Evolutionary conservation across 371 early-diverging fungal genomes (phyloP).

Genomic region (Actinomortierella ambigua): DNA sequence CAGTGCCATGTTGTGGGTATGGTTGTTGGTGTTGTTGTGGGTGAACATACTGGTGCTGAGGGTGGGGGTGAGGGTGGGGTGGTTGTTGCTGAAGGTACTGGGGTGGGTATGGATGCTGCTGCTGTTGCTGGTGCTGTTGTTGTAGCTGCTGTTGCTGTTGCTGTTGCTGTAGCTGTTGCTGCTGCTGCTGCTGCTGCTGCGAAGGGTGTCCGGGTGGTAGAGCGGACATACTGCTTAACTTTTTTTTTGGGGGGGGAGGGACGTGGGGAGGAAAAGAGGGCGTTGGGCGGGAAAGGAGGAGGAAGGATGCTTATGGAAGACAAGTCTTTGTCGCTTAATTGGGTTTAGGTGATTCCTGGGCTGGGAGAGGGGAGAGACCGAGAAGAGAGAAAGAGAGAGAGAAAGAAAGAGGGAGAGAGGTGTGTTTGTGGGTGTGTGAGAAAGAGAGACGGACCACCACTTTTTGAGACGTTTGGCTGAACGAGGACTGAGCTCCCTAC

Average conservation of each 20-base stretch:
- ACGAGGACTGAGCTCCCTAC: too few relatives aligned
- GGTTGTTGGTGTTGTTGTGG: neutral
- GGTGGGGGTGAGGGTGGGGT: neutral
- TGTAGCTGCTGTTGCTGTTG: neutral
- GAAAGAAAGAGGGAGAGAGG: neutral
- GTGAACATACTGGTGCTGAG: neutral
- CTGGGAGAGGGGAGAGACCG: neutral
- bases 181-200: neutral
- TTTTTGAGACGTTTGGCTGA: too few relatives aligned
- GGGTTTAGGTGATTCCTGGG: too few relatives aligned
- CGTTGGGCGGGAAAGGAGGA: too few relatives aligned
- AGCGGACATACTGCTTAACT: too few relatives aligned
- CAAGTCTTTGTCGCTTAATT: too few relatives aligned
- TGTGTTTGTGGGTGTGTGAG: conserved; percentile 7
- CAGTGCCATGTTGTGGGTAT: neutral
- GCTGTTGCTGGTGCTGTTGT: conserved; percentile 1
- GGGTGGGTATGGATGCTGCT: neutral
- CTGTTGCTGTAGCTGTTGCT: neutral
- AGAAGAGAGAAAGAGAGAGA: neutral
- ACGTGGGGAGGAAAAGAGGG: too few relatives aligned
- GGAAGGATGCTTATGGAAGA: too few relatives aligned
- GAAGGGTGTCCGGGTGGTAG: too few relatives aligned
- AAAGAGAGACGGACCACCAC: neutral
- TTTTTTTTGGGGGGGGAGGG: too few relatives aligned
- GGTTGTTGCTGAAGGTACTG: neutral